Conservation (phyloP, 2,329 filamentous ascomycete species). For the Pseudogymnoascus sp. region DNA sequence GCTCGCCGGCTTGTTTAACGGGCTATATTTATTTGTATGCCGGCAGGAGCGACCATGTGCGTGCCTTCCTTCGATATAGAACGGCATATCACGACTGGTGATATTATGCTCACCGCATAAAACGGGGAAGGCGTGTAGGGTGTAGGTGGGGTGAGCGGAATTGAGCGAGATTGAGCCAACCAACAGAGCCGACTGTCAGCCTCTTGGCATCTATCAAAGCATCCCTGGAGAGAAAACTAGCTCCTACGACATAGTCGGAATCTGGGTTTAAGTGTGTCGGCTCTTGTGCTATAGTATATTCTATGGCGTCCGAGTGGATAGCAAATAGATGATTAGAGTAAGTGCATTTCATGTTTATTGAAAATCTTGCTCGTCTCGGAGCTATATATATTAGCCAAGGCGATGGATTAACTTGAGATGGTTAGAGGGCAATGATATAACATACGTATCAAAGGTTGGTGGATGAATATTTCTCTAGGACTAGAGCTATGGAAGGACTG, state of each 20-base stretch:
- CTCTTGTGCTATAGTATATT: conserved; percentile 14
- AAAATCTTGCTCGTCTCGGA: conserved; percentile 15
- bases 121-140: neutral
- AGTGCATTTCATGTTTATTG: conserved; percentile 8
- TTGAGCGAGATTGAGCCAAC: conserved; percentile 10
- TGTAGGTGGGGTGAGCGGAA: conserved; percentile 2
- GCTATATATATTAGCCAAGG: neutral
- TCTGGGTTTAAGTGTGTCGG: conserved; percentile 11
- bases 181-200: conserved; percentile 8
- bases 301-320: conserved; percentile 13
- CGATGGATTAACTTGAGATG: neutral
- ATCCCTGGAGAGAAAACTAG: conserved; percentile 14
- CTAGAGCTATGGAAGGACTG: neutral
- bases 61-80: neutral
- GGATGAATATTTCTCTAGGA: neutral
- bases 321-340: conserved; percentile 8
- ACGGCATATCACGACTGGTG: neutral
- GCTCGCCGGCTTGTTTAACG: neutral
- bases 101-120: neutral
- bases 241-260: conserved; percentile 14
- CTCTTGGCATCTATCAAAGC: conserved; percentile 13
- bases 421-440: neutral
- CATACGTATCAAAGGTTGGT: neutral
- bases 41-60: neutral
- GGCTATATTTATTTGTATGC: neutral